Percentiles rank a stretch among this genome's conserved stretches.
These are phyloP conservation scores for Pochonia chlamydosporia DNA, from an alignment of 2,329 filamentous ascomycete species.

Conservation along the genomic window DNA sequence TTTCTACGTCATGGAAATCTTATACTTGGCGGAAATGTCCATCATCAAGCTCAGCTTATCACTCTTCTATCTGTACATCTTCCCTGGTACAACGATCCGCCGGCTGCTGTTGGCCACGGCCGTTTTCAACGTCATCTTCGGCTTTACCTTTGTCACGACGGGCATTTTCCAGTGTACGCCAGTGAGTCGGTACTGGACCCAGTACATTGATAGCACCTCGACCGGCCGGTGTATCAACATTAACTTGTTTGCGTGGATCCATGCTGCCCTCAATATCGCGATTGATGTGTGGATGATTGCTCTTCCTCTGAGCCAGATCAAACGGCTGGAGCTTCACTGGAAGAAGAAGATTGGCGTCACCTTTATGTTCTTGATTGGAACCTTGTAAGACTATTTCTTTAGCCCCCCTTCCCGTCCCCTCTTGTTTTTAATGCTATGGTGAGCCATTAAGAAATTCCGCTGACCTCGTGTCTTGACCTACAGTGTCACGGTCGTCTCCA, in stretches of 20 bases:
- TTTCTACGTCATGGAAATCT: slow-evolving; percentile 28
- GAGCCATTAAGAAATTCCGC: not conserved
- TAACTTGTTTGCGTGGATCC: slow-evolving; percentile 7
- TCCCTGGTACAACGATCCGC: slow-evolving; percentile 24
- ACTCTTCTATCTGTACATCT: slow-evolving; percentile 37
- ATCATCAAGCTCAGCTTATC: slow-evolving; percentile 35
- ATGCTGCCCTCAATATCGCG: slow-evolving; percentile 2
- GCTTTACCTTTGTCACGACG: slow-evolving; percentile 24
- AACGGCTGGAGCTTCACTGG: slow-evolving; percentile 4
- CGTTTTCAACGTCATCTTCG: slow-evolving; percentile 23
- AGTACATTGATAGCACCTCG: slow-evolving; percentile 28
- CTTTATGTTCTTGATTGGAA: slow-evolving; percentile 8
- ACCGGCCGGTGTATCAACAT: slow-evolving; percentile 5
- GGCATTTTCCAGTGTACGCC: slow-evolving; percentile 33
- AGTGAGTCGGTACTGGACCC: slow-evolving; percentile 32
- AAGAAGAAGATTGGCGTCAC: slow-evolving; percentile 8
- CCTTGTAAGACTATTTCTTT: slow-evolving; percentile 5
- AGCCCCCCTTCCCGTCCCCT: no score
- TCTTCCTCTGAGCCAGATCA: slow-evolving; percentile 8
- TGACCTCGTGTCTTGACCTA: not conserved
- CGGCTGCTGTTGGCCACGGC: slow-evolving; percentile 26
- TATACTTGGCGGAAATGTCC: slow-evolving; percentile 23
- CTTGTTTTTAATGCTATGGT: no score
- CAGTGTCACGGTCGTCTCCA: slow-evolving; percentile 7
- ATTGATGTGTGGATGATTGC: slow-evolving; percentile 9